Conservation (phyloP, 177 flowering plant species). For the Vitis hybrid region DNA sequence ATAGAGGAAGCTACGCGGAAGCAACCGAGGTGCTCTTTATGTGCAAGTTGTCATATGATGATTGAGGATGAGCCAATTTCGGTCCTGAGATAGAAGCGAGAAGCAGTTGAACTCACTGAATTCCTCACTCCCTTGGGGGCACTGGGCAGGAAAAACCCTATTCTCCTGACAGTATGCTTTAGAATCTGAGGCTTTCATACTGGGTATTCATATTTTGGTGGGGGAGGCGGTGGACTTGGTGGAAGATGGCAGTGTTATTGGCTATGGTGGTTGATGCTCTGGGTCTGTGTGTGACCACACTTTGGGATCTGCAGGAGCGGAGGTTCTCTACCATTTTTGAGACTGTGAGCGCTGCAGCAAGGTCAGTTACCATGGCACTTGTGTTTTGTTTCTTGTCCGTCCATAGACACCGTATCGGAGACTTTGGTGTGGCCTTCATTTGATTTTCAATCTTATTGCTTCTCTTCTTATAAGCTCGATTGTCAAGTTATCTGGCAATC, state of each 20-base stretch:
- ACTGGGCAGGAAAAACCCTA: too few species aligned
- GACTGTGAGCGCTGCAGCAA: slow-evolving; percentile 24
- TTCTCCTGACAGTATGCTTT: too few species aligned
- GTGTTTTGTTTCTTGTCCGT: slow-evolving; percentile 19
- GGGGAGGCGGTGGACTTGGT: too few species aligned
- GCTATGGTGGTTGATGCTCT: slow-evolving; percentile 21
- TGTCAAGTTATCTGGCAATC: not conserved
- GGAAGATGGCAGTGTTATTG: slow-evolving; percentile 22
- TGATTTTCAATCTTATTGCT: not conserved
- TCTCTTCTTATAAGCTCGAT: not conserved
- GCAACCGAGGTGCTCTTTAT: slow-evolving; percentile 1
- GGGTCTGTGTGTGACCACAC: slow-evolving; percentile 20
- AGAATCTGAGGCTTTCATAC: not conserved
- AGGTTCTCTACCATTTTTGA: slow-evolving; percentile 29
- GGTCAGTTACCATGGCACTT: slow-evolving; percentile 22
- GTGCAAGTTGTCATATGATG: not conserved
- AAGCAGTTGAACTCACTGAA: not conserved
- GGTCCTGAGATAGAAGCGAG: not conserved
- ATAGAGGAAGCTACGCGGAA: slow-evolving; percentile 15
- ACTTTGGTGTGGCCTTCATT: slow-evolving; percentile 11
- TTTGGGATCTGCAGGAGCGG: slow-evolving; percentile 33
- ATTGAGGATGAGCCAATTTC: too few species aligned
- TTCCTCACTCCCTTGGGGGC: not conserved
- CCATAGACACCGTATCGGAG: slow-evolving; percentile 10
- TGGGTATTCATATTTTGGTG: not conserved